Evolutionary conservation across 371 early-diverging fungal species (phyloP).

Genomic region (Circinella umbellata): DNA sequence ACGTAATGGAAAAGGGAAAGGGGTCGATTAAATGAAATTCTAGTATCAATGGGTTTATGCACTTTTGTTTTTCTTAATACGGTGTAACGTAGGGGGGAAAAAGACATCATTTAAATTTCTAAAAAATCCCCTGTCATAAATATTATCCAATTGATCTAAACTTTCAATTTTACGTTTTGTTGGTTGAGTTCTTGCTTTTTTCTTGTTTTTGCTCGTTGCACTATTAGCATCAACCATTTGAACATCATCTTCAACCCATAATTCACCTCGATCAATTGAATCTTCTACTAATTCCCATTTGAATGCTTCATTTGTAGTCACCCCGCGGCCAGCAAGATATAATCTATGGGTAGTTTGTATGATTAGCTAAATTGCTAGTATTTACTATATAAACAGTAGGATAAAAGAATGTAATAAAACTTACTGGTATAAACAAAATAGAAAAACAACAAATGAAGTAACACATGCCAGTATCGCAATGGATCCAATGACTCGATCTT

Average conservation of each 20-base stretch:
- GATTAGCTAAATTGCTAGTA: not conserved
- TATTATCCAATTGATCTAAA: conserved; percentile 65
- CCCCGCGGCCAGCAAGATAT: conserved; percentile 65
- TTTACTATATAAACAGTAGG: not conserved
- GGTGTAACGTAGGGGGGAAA: conserved; percentile 21
- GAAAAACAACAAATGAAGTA: conserved; percentile 60
- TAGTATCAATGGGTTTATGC: not conserved
- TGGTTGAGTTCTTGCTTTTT: conserved; percentile 10
- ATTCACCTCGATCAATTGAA: conserved; percentile 65
- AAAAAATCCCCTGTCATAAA: conserved; percentile 66
- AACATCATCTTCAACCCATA: conserved; percentile 39
- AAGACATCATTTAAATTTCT: conserved; percentile 52
- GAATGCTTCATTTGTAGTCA: conserved; percentile 77
- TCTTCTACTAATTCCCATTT: conserved; percentile 80
- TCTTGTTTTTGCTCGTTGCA: conserved; percentile 23
- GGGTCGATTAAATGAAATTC: too few species aligned
- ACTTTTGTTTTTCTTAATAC: not conserved
- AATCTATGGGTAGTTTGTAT: conserved; percentile 29
- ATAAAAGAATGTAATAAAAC: conserved; percentile 3
- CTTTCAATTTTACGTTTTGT: conserved; percentile 28
- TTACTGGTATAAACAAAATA: conserved; percentile 70
- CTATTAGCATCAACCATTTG: conserved; percentile 1
- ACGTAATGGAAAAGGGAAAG: too few species aligned
- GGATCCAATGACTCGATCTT: conserved; percentile 62
- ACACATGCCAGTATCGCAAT: conserved; percentile 67